These are phyloP conservation scores for Tuber umbilicatum DNA, from an alignment of 495 filamentous ascomycete species.

Conservation along the genomic window DNA sequence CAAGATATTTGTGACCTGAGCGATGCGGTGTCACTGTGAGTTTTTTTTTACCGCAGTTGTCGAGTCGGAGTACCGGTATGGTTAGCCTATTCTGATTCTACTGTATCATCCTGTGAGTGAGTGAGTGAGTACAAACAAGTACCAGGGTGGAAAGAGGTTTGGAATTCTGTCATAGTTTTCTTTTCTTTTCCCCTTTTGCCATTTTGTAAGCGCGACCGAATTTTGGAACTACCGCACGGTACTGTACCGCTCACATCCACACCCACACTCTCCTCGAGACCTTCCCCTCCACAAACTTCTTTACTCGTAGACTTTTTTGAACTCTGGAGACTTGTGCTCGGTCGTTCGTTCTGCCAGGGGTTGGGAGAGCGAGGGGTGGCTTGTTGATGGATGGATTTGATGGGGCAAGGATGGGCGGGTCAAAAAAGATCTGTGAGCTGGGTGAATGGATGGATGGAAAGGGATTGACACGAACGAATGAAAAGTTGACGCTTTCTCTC, in stretches of 20 bases:
- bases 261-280: neutral
- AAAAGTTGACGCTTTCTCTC: constrained; percentile 7
- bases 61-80: neutral
- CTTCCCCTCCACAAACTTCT: neutral
- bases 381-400: constrained; percentile 18
- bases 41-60: neutral
- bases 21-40: neutral
- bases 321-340: constrained; percentile 3
- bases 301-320: neutral
- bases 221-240: neutral
- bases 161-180: neutral
- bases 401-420: constrained; percentile 4
- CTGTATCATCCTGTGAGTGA: neutral
- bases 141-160: neutral
- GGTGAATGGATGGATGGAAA: constrained; percentile 12
- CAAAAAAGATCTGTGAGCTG: neutral
- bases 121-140: neutral
- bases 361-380: neutral
- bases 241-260: neutral
- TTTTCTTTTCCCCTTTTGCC: constrained; percentile 5
- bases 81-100: neutral
- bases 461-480: constrained; percentile 10
- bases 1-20: neutral
- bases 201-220: constrained; percentile 9
- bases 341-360: neutral